Evolutionary conservation across 2,329 filamentous ascomycete species (phyloP), one percentile per base, ranked within the genome.

Genomic region (Raffaelea ambrosiae): DNA sequence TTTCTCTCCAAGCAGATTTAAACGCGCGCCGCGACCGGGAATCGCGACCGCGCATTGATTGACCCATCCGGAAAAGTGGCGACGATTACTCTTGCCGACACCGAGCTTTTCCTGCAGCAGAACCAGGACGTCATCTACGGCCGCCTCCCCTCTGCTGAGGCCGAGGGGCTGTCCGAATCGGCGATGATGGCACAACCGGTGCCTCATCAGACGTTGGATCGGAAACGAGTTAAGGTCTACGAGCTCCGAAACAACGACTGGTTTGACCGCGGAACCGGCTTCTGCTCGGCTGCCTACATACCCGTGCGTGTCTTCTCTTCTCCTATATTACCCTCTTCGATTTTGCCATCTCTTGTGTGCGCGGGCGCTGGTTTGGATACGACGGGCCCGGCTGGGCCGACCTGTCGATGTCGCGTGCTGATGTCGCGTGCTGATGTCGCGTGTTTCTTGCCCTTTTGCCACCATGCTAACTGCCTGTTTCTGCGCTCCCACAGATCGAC

Each of bases 211-310:
- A 69, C 74, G 66, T 75, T 75, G 66, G 79, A 83, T 61, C 80
- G 74, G 69, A 81, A 78, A 66, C 78, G 93, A 76, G 93, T 97
- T 68, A 98, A 98, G 76, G 93, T 98, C 64, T 98, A 98, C 68
- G 93, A 97, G 73, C 79, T 98, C 61, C 88, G 88, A 66, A 89
- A 95, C 70, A 95, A 95, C 76, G 93, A 97, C 80, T 98, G 93
- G 93, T 96, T 91, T 65, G 93, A 98, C 70, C 79, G 91, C 61
- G 93, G 93, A 55, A 98, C 93, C 43, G 93, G 93, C 53, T 96
- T 96, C 67, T 97, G 93, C 66, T 87, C 81, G 51, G 89, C 90
- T 43, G 77, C 82, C 55, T 79, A 86, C 55, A 69, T 83, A 54
- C 77, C 82, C 65, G 86, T 93, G 79, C 65, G 85, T 65, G 5